A percentile compares a stretch with the other conserved stretches of the same genome.
Conservation (phyloP, 2,329 filamentous ascomycete genomes). For the Cadophora luteo-olivacea region DNA sequence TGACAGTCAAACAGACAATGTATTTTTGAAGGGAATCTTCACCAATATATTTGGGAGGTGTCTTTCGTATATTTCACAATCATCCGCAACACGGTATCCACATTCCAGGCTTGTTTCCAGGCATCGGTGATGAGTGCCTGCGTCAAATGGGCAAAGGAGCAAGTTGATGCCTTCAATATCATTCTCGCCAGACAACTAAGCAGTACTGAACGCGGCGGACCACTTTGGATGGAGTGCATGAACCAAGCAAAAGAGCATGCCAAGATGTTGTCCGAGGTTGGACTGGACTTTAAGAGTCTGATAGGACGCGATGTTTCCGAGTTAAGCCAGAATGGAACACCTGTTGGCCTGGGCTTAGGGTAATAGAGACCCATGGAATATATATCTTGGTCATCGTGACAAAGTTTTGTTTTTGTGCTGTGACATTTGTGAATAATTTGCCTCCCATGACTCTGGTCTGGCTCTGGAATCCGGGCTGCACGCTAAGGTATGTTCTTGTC, state of each 20-base stretch:
- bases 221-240: slow-evolving; percentile 84
- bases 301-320: slow-evolving; percentile 64
- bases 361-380: slow-evolving; percentile 21
- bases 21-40: slow-evolving; percentile 92
- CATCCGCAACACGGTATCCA: slow-evolving; percentile 90
- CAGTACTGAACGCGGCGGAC: slow-evolving; percentile 78
- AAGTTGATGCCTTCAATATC: slow-evolving; percentile 88
- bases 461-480: slow-evolving; percentile 8
- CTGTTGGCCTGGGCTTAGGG: slow-evolving; percentile 49
- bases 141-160: slow-evolving; percentile 97
- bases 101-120: slow-evolving; percentile 88
- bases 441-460: slow-evolving; percentile 3
- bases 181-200: slow-evolving; percentile 85
- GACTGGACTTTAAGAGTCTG: slow-evolving; percentile 85
- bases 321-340: slow-evolving; percentile 35
- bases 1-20: slow-evolving; percentile 70
- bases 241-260: slow-evolving; percentile 82
- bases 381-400: background rate
- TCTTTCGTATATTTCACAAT: slow-evolving; percentile 96
- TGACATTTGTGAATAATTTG: background rate
- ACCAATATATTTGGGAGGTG: slow-evolving; percentile 92
- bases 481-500: slow-evolving; percentile 9
- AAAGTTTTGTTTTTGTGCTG: background rate
- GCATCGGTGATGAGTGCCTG: slow-evolving; percentile 89
- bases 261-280: slow-evolving; percentile 80